phyloP scores from a whole-genome alignment of 306 rosid species.

The Alnus rubra region DNA sequence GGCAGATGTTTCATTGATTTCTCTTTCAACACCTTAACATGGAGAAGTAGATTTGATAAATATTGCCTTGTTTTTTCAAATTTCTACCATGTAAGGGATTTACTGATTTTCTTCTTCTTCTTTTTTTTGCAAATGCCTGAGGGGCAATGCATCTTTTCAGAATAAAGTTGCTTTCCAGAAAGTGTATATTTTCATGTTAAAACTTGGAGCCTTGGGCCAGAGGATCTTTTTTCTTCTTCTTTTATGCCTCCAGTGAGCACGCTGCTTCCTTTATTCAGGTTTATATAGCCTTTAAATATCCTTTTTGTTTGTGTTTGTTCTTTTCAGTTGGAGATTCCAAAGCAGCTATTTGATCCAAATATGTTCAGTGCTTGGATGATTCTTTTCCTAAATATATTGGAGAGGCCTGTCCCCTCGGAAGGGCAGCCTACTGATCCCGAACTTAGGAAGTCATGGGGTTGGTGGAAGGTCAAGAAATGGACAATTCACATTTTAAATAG shows the following conservation, averaged over 20 bases:
- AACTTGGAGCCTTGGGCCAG: background rate
- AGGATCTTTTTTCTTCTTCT: background rate
- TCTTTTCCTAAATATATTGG: conserved; percentile 79
- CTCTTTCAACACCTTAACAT: background rate
- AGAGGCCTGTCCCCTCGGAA: conserved; percentile 89
- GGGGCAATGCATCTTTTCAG: background rate
- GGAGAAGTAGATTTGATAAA: background rate
- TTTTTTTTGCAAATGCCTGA: too few relatives aligned
- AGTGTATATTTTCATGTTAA: background rate
- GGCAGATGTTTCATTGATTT: background rate
- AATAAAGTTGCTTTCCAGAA: background rate
- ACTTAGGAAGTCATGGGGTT: conserved; percentile 87
- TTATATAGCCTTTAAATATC: background rate
- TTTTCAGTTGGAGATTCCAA: conserved; percentile 95
- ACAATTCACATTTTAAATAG: conserved; percentile 91
- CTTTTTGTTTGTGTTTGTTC: conserved; percentile 14
- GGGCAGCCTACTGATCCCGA: conserved; percentile 93
- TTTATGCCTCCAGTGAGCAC: background rate
- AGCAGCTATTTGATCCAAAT: conserved; percentile 75
- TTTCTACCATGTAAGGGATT: background rate
- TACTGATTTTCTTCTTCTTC: background rate
- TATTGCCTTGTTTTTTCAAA: background rate
- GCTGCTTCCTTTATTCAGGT: background rate
- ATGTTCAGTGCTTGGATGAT: conserved; percentile 95
- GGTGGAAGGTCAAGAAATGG: conserved; percentile 99